Conservation (phyloP, 352 stramenopile genomes). For the Pythium insidiosum region DNA sequence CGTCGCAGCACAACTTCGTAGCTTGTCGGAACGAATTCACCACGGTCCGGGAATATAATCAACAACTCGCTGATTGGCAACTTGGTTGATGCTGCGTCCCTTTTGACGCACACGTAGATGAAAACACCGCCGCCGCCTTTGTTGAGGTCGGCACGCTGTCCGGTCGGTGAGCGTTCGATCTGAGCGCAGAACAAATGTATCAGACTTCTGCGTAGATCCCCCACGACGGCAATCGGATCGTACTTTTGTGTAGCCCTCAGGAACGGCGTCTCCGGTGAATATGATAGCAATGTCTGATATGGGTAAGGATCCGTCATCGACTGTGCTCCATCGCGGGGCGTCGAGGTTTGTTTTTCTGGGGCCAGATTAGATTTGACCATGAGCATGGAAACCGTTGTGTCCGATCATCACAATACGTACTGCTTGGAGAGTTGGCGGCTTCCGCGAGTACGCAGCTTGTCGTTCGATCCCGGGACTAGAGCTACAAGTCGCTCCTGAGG, state of each 20-base stretch:
- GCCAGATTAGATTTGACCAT: neutral
- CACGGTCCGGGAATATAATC: constrained; percentile 64
- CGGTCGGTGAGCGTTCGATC: constrained; percentile 68
- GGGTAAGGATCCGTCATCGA: constrained; percentile 22
- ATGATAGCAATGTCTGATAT: constrained; percentile 74
- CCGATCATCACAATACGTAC: constrained; percentile 3
- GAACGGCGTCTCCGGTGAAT: constrained; percentile 63
- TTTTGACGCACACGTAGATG: constrained; percentile 64
- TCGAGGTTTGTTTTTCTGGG: constrained; percentile 6
- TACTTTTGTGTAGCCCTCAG: constrained; percentile 71
- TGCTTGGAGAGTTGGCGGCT: constrained; percentile 21
- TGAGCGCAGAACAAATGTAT: constrained; percentile 10
- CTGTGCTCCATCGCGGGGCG: constrained; percentile 39
- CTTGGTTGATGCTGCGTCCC: constrained; percentile 34
- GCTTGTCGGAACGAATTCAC: constrained; percentile 65
- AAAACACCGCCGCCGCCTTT: constrained; percentile 73
- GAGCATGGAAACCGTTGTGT: neutral
- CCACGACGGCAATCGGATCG: no score
- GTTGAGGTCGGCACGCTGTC: constrained; percentile 71
- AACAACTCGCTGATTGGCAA: constrained; percentile 73
- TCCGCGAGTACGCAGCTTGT: constrained; percentile 39
- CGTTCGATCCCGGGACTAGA: constrained; percentile 29
- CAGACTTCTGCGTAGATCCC: neutral
- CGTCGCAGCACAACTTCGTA: constrained; percentile 68
- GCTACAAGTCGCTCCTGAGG: constrained; percentile 42